Conservation (phyloP, 768 basidiomycete species). For the Mycena haematopus region DNA sequence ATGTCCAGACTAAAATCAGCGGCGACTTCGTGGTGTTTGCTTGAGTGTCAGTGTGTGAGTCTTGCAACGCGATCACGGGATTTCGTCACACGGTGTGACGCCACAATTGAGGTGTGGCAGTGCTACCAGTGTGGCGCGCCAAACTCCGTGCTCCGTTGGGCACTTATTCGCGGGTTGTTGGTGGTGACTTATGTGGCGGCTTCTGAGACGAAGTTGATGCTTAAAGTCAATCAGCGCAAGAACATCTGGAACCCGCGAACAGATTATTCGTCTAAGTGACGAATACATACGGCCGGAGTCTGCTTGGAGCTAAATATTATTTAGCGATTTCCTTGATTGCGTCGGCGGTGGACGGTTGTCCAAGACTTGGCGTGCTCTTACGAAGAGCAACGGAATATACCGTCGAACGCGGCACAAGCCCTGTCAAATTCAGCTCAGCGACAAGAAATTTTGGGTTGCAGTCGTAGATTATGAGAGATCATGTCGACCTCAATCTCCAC, state of each 20-base stretch:
- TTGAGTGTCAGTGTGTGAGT: background rate
- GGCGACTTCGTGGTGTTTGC: background rate
- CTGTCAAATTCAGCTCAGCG: no score
- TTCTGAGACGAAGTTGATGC: constrained; percentile 22
- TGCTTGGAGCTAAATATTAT: background rate
- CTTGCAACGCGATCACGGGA: constrained; percentile 11
- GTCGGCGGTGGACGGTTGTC: background rate
- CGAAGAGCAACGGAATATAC: background rate
- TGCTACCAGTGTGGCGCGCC: background rate
- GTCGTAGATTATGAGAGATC: constrained; percentile 4
- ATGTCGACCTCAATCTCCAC: background rate
- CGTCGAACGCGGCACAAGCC: background rate
- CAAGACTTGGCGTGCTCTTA: background rate
- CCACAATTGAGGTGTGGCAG: no score
- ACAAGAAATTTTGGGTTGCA: background rate
- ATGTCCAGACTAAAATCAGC: background rate
- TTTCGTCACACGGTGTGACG: background rate
- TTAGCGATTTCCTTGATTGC: background rate
- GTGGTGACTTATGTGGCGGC: background rate
- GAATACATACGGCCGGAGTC: background rate
- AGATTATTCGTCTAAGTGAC: constrained; percentile 15
- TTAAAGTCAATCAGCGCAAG: constrained; percentile 19
- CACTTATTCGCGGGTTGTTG: no score
- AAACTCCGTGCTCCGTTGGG: background rate
- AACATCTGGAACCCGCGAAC: background rate